These are phyloP conservation scores for Umbellularia californica DNA, from an alignment of 164 flowering plant genomes.

Conservation along the genomic window DNA sequence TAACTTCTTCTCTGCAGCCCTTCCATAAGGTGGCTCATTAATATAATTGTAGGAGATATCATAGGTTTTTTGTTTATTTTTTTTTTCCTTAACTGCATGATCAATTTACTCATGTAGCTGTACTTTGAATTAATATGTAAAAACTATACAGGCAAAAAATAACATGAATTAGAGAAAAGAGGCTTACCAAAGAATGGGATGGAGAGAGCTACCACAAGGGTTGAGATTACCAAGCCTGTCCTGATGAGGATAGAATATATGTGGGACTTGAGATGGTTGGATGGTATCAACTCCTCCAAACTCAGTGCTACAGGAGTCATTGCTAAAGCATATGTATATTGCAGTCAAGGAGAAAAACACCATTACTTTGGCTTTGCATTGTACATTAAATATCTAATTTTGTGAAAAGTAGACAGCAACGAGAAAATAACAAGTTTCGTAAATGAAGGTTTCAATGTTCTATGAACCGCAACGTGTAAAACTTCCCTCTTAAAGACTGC, in stretches of 20 bases:
- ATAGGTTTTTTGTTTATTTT: no score
- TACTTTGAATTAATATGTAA: no score
- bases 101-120: not conserved
- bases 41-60: no score
- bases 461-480: no score
- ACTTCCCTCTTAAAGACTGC: no score
- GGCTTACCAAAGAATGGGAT: conserved; percentile 87
- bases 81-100: not conserved
- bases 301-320: conserved; percentile 89
- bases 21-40: not conserved
- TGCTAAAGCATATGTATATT: conserved; percentile 75
- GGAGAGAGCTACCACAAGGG: conserved; percentile 63
- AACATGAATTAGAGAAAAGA: not conserved
- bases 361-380: not conserved
- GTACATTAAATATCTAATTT: not conserved
- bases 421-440: no score
- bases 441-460: no score
- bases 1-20: not conserved
- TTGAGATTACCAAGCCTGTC: conserved; percentile 77
- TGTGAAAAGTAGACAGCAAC: not conserved
- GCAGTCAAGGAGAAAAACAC: conserved; percentile 37
- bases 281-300: conserved; percentile 91
- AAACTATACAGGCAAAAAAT: not conserved
- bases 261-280: conserved; percentile 51
- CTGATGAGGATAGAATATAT: conserved; percentile 67